These are phyloP conservation scores for Trichoderma oligosporum DNA, from an alignment of 2,329 filamentous ascomycete genomes.

Conservation along the genomic window DNA sequence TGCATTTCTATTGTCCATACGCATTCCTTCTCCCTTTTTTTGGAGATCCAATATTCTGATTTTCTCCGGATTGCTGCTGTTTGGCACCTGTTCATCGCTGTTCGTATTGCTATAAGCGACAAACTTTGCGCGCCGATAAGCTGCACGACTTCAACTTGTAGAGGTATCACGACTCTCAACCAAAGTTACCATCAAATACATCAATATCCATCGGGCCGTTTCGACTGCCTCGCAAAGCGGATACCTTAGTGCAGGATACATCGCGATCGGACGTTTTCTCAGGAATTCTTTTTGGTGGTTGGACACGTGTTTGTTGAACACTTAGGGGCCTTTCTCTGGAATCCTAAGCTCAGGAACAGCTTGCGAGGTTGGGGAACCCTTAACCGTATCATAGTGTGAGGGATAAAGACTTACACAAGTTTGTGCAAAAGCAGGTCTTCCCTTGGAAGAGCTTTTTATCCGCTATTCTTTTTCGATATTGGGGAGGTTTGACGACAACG, in stretches of 20 bases:
- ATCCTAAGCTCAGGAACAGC: conserved; percentile 24
- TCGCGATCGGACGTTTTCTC: background rate
- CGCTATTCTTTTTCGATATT: background rate
- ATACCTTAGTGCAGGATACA: background rate
- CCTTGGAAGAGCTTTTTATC: background rate
- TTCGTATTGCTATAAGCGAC: background rate
- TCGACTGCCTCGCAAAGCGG: background rate
- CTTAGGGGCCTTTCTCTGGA: conserved; percentile 23
- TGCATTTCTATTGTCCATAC: conserved; percentile 15
- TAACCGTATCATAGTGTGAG: background rate
- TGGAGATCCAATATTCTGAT: background rate
- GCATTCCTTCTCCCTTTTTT: conserved; percentile 7
- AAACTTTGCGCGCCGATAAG: conserved; percentile 5
- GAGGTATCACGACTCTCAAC: background rate
- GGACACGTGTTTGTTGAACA: conserved; percentile 6
- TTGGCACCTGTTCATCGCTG: background rate
- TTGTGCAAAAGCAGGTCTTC: background rate
- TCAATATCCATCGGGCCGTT: conserved; percentile 13
- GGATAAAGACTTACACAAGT: conserved; percentile 10
- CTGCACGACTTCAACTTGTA: background rate
- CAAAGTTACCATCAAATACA: background rate
- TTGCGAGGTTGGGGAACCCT: conserved; percentile 21
- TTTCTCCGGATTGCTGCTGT: background rate
- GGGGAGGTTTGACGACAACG: conserved; percentile 8
- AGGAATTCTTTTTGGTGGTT: conserved; percentile 12